A percentile compares a stretch with the other conserved stretches of the same genome.
Conservation (phyloP, 164 flowering plant genomes). For the Hamamelis virginiana region DNA sequence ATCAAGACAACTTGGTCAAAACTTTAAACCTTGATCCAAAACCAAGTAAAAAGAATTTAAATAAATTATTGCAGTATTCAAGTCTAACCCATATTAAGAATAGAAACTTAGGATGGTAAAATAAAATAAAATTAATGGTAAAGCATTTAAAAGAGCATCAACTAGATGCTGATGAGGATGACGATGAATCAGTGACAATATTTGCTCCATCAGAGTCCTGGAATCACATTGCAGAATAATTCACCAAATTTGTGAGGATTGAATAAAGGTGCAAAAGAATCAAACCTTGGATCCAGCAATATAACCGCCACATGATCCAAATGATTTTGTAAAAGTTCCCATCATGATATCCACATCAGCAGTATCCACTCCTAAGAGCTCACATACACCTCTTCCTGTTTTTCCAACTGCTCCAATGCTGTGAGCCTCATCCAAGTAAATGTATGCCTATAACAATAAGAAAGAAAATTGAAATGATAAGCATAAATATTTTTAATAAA, state of each 20-base stretch:
- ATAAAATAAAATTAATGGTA: too few species aligned
- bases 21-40: not conserved
- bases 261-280: not conserved
- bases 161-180: too few species aligned
- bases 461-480: not conserved
- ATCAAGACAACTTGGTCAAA: not conserved
- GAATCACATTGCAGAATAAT: too few species aligned
- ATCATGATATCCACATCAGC: conserved; percentile 95
- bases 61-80: too few species aligned
- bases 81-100: too few species aligned
- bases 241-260: not conserved
- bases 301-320: conserved; percentile 96
- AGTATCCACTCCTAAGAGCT: conserved; percentile 90
- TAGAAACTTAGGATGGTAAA: too few species aligned
- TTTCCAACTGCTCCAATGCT: conserved; percentile 99
- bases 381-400: conserved; percentile 96
- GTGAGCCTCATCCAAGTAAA: conserved; percentile 99
- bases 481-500: not conserved
- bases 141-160: too few species aligned
- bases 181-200: too few species aligned
- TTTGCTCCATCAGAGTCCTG: too few species aligned
- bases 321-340: conserved; percentile 99
- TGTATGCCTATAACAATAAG: conserved; percentile 15
- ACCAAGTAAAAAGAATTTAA: not conserved
- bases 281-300: conserved; percentile 88